Conservation (phyloP, 2,329 filamentous ascomycete species). For the Setomelanomma holmii region DNA sequence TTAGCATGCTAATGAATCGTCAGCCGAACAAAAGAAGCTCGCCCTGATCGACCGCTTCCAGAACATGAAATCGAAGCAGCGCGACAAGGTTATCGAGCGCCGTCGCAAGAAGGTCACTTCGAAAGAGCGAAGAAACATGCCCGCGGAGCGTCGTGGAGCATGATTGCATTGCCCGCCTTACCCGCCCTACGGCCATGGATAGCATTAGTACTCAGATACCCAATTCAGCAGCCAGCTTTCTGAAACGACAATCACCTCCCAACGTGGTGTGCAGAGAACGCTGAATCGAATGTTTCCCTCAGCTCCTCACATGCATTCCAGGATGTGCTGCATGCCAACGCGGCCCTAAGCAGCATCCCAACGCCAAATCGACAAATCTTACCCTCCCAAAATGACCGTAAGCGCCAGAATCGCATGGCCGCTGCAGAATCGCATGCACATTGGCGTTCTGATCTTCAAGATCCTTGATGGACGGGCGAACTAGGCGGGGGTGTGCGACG, state of each 20-base stretch:
- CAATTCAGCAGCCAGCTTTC: not conserved
- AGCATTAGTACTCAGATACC: conserved; percentile 5
- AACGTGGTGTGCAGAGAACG: not conserved
- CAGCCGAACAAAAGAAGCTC: conserved; percentile 85
- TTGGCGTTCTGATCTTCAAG: conserved; percentile 35
- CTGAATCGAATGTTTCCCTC: not conserved
- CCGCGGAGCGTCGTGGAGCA: conserved; percentile 46
- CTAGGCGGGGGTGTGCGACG: conserved; percentile 27
- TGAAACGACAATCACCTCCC: not conserved
- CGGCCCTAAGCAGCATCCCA: conserved; percentile 1
- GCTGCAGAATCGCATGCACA: conserved; percentile 29
- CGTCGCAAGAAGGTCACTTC: conserved; percentile 86
- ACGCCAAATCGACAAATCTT: not conserved
- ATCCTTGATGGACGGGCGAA: conserved; percentile 28
- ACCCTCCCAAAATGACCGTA: conserved; percentile 5
- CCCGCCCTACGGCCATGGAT: conserved; percentile 12
- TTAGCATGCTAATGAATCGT: conserved; percentile 20
- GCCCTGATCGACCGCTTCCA: conserved; percentile 80
- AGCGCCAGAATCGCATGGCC: conserved; percentile 20
- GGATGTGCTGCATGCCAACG: not conserved
- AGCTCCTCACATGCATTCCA: not conserved
- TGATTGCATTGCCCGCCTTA: conserved; percentile 20
- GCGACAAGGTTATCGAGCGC: conserved; percentile 83
- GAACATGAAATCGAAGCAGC: conserved; percentile 83
- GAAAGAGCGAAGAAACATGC: conserved; percentile 77